Evolutionary conservation across 179 eudicot species (phyloP).

Genomic region (Beta lomatogona): DNA sequence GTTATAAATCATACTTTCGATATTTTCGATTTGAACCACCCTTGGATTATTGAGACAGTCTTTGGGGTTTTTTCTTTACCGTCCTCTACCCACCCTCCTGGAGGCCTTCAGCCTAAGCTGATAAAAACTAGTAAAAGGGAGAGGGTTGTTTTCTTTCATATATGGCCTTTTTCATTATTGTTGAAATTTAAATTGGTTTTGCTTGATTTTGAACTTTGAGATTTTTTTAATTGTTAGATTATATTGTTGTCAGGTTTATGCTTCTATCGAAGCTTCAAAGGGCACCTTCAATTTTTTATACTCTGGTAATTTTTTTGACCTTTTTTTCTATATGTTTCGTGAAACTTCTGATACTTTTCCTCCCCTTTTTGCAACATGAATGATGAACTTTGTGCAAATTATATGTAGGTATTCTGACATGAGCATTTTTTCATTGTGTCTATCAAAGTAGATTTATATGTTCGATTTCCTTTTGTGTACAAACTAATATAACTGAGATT

Average conservation of each 20-base stretch:
- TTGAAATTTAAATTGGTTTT: background rate
- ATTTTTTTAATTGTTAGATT: background rate
- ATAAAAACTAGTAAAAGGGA: background rate
- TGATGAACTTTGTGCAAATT: background rate
- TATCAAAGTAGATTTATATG: background rate
- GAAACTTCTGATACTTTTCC: background rate
- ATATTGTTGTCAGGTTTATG: conserved; percentile 44
- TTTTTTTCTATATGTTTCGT: background rate
- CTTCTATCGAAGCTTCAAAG: conserved; percentile 30
- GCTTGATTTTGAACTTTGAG: background rate
- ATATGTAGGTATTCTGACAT: background rate
- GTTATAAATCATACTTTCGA: background rate
- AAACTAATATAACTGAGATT: background rate
- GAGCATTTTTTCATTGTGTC: background rate
- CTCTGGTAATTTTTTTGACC: conserved; percentile 41
- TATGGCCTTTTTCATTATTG: background rate
- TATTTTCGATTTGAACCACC: background rate
- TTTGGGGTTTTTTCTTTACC: background rate
- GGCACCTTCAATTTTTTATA: conserved; percentile 44
- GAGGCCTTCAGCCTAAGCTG: background rate
- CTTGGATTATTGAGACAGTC: background rate
- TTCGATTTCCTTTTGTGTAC: too few species aligned
- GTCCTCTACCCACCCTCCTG: background rate
- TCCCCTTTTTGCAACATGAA: background rate
- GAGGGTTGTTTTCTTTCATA: background rate